phyloP scores from a whole-genome alignment of 1,284 basidiomycete genomes.

The Papiliotrema flavescens region DNA sequence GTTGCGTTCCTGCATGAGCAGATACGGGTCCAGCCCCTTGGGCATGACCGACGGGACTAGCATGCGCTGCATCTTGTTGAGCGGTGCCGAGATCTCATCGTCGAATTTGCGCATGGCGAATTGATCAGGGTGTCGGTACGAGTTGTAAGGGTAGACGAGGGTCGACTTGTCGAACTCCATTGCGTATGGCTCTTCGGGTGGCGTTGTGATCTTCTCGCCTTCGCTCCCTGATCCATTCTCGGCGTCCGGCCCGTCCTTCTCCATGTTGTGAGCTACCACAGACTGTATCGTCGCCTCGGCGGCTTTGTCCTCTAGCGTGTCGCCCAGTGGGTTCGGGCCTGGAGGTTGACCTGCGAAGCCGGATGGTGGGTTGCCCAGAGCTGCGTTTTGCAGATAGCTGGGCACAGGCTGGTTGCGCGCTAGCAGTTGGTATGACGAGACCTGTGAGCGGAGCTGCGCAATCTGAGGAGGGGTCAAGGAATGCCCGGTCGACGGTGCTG shows the following conservation, averaged over 20 bases:
- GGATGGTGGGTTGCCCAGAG: slow-evolving; percentile 48
- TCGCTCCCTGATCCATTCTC: slow-evolving; percentile 14
- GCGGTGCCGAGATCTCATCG: slow-evolving; percentile 40
- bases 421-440: slow-evolving; percentile 83
- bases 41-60: slow-evolving; percentile 88
- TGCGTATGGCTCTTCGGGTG: slow-evolving; percentile 41
- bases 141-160: slow-evolving; percentile 90
- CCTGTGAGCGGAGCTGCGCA: slow-evolving; percentile 77
- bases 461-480: slow-evolving; percentile 81
- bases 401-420: slow-evolving; percentile 76
- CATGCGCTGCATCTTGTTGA: slow-evolving; percentile 60
- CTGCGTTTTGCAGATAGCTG: slow-evolving; percentile 70
- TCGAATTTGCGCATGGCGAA: slow-evolving; percentile 61
- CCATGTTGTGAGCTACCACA: slow-evolving; percentile 47
- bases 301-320: slow-evolving; percentile 52
- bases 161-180: slow-evolving; percentile 77
- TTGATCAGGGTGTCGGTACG: slow-evolving; percentile 81
- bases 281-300: slow-evolving; percentile 76
- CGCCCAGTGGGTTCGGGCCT: slow-evolving; percentile 14
- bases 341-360: slow-evolving; percentile 55
- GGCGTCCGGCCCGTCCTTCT: slow-evolving; percentile 22
- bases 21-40: slow-evolving; percentile 85
- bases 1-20: slow-evolving; percentile 86
- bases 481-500: slow-evolving; percentile 16
- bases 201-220: slow-evolving; percentile 27